Evolutionary conservation across 2,329 filamentous ascomycete genomes (phyloP).

Genomic region (Sporothrix humicola): DNA sequence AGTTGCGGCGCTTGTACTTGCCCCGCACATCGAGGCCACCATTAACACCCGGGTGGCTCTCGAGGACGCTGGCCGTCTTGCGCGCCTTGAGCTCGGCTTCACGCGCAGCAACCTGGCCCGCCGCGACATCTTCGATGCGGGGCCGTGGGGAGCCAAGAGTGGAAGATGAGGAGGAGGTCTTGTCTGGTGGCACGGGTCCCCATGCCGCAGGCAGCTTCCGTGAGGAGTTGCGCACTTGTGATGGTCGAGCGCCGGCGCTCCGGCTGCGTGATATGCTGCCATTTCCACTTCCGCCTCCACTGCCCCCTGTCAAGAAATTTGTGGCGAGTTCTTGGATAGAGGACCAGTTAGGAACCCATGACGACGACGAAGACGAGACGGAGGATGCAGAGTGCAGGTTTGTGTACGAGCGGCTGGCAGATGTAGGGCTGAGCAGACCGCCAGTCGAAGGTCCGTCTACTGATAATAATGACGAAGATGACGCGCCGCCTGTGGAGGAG

Average conservation of each 20-base stretch:
- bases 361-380: slow-evolving; percentile 52
- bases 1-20: slow-evolving; percentile 69
- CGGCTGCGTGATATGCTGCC: slow-evolving; percentile 43
- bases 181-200: slow-evolving; percentile 57
- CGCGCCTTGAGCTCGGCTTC: slow-evolving; percentile 61
- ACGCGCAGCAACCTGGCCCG: slow-evolving; percentile 56
- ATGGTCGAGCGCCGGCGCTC: slow-evolving; percentile 45
- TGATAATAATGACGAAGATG: slow-evolving; percentile 37
- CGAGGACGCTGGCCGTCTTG: slow-evolving; percentile 63
- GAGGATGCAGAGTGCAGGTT: slow-evolving; percentile 2
- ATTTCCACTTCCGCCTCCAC: slow-evolving; percentile 40
- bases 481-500: slow-evolving; percentile 35
- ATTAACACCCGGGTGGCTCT: slow-evolving; percentile 66
- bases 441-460: neutral
- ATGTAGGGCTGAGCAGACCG: slow-evolving; percentile 27
- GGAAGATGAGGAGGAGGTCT: slow-evolving; percentile 32
- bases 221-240: slow-evolving; percentile 33
- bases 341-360: slow-evolving; percentile 59
- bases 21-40: slow-evolving; percentile 61
- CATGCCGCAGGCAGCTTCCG: slow-evolving; percentile 48
- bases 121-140: slow-evolving; percentile 56
- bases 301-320: slow-evolving; percentile 46
- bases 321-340: slow-evolving; percentile 62
- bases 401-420: slow-evolving; percentile 13
- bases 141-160: slow-evolving; percentile 41